Evolutionary conservation across 257 asterid genomes (phyloP).

Genomic region (Solanum ossicruentum): DNA sequence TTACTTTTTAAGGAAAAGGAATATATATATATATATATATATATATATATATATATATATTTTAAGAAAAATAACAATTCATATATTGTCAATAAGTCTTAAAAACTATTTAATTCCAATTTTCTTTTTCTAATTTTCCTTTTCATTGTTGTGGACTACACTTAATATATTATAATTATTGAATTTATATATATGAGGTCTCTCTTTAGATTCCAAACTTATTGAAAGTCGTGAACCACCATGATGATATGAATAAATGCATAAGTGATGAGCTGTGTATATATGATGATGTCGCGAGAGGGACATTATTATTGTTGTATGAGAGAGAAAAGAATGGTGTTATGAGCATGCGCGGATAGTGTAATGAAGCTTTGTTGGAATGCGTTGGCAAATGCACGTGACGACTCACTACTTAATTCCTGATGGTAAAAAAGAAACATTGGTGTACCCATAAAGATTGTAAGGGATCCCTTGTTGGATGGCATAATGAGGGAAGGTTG

Average conservation of each 20-base stretch:
- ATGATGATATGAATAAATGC: not conserved
- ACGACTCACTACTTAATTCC: not conserved
- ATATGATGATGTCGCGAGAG: not conserved
- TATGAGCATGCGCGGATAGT: slow-evolving; percentile 28
- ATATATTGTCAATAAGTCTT: too few relatives aligned
- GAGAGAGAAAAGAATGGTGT: slow-evolving; percentile 11
- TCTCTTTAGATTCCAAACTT: too few relatives aligned
- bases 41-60: too few relatives aligned
- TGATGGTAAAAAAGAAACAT: not conserved
- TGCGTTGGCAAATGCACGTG: slow-evolving; percentile 71
- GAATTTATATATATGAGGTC: too few relatives aligned
- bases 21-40: too few relatives aligned
- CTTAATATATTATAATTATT: too few relatives aligned
- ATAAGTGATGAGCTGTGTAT: not conserved
- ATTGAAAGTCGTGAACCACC: not conserved
- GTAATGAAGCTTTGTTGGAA: not conserved
- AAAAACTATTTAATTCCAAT: too few relatives aligned
- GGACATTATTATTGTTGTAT: not conserved
- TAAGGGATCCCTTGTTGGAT: slow-evolving; percentile 95
- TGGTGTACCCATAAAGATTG: slow-evolving; percentile 68
- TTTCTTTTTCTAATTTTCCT: too few relatives aligned
- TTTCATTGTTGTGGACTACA: too few relatives aligned
- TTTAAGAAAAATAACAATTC: too few relatives aligned
- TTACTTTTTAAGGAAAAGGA: too few relatives aligned
- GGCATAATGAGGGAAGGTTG: slow-evolving; percentile 78